Evolutionary conservation across 768 basidiomycete species (phyloP).

Genomic region (Psilocybe sp.): DNA sequence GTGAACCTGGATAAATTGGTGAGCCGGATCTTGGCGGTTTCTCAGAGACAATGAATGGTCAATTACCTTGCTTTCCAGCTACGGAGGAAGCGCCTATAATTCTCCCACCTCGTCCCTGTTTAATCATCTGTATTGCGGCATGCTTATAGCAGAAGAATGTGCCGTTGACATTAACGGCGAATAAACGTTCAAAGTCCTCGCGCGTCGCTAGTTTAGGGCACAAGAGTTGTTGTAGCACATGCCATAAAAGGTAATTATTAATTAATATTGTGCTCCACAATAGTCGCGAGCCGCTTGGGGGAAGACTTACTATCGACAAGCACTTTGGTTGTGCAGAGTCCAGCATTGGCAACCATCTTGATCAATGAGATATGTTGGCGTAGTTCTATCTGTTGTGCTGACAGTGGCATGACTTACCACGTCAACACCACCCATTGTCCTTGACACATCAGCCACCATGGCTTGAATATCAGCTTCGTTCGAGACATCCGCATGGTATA

Average conservation of each 20-base stretch:
- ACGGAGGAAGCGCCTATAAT: constrained; percentile 44
- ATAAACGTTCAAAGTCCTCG: constrained; percentile 37
- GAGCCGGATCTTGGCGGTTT: too few relatives aligned
- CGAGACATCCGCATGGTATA: constrained; percentile 14
- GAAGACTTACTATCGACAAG: constrained; percentile 14
- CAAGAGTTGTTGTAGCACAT: background rate
- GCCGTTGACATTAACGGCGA: constrained; percentile 55
- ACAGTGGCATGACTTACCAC: constrained; percentile 20
- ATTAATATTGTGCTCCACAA: background rate
- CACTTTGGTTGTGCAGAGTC: constrained; percentile 16
- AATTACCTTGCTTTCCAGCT: constrained; percentile 26
- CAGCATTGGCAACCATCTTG: constrained; percentile 44
- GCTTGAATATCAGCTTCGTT: constrained; percentile 13
- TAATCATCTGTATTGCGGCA: constrained; percentile 58
- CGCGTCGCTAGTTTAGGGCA: constrained; percentile 21
- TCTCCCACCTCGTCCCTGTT: constrained; percentile 50
- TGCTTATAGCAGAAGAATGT: constrained; percentile 62
- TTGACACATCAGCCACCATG: constrained; percentile 11
- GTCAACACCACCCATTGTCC: constrained; percentile 16
- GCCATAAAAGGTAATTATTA: background rate
- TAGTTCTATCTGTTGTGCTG: too few relatives aligned
- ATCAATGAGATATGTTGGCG: background rate
- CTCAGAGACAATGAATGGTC: too few relatives aligned
- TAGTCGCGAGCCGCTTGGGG: too few relatives aligned
- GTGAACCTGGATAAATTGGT: background rate